Conservation (phyloP, 768 basidiomycete species). For the Polyporus arcularius region DNA sequence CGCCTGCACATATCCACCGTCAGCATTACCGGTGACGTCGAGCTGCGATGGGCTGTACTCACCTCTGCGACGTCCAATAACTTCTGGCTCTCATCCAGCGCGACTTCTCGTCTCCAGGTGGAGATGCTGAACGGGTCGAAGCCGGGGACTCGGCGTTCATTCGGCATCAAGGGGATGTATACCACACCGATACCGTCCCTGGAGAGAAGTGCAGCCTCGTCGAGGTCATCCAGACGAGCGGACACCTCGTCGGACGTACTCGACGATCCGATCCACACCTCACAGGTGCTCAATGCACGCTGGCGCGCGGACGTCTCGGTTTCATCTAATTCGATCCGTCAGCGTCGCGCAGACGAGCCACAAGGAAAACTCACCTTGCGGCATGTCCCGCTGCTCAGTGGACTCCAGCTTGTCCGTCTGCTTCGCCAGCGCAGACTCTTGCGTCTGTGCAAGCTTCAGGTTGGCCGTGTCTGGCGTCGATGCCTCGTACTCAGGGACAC, state of each 20-base stretch:
- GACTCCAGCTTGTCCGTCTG: conserved; percentile 22
- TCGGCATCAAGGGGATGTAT: conserved; percentile 29
- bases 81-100: conserved; percentile 24
- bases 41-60: neutral
- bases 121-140: conserved; percentile 29
- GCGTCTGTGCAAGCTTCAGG: conserved; percentile 26
- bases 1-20: conserved; percentile 8
- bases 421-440: conserved; percentile 25
- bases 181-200: conserved; percentile 29
- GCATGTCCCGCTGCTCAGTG: conserved; percentile 20
- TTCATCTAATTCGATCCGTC: neutral
- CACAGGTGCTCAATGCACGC: conserved; percentile 20
- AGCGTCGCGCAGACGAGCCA: neutral
- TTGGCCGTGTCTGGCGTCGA: conserved; percentile 16
- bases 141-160: conserved; percentile 23
- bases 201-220: conserved; percentile 27
- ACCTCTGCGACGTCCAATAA: conserved; percentile 28
- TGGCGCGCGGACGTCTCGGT: neutral
- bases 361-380: conserved; percentile 10
- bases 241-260: conserved; percentile 15
- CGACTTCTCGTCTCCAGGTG: conserved; percentile 29
- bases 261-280: conserved; percentile 32
- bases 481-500: conserved; percentile 10
- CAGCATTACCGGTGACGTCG: neutral
- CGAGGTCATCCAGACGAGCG: conserved; percentile 29